Percentiles rank a stretch among this genome's conserved stretches.
These are phyloP conservation scores for Claviceps quebecensis DNA, from an alignment of 2,329 filamentous ascomycete species.

Conservation along the genomic window DNA sequence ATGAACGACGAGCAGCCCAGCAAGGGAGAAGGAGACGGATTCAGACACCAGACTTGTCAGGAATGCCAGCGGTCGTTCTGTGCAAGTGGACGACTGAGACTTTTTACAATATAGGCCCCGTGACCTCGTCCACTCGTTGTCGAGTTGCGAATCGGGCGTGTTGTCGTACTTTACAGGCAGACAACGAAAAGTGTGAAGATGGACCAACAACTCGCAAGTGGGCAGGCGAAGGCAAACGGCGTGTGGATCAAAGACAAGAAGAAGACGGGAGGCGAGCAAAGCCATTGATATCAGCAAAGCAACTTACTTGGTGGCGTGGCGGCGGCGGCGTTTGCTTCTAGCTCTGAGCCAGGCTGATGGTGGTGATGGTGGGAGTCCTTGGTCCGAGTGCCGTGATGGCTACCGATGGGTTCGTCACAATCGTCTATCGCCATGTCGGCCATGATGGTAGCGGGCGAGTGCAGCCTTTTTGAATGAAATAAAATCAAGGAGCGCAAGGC, in stretches of 20 bases:
- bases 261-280: not conserved
- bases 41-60: not conserved
- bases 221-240: not conserved
- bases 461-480: not conserved
- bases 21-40: not conserved
- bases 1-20: not conserved
- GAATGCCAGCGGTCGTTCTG: no score
- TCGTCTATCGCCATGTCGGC: not conserved
- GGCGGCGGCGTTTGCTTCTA: not conserved
- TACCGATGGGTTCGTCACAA: constrained; percentile 4
- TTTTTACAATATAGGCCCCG: no score
- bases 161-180: not conserved
- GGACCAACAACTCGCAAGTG: not conserved
- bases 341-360: not conserved
- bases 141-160: not conserved
- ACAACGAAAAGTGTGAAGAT: not conserved
- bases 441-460: not conserved
- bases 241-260: not conserved
- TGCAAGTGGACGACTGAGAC: not conserved
- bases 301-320: constrained; percentile 3
- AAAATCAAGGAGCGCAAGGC: not conserved
- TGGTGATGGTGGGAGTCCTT: constrained; percentile 1
- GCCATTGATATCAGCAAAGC: not conserved
- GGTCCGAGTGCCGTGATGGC: constrained; percentile 2
- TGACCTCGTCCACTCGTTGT: not conserved